Evolutionary conservation across 345 rosid species (phyloP), one percentile per base, ranked within the genome.

Genomic region (Eucalyptus victrix): DNA sequence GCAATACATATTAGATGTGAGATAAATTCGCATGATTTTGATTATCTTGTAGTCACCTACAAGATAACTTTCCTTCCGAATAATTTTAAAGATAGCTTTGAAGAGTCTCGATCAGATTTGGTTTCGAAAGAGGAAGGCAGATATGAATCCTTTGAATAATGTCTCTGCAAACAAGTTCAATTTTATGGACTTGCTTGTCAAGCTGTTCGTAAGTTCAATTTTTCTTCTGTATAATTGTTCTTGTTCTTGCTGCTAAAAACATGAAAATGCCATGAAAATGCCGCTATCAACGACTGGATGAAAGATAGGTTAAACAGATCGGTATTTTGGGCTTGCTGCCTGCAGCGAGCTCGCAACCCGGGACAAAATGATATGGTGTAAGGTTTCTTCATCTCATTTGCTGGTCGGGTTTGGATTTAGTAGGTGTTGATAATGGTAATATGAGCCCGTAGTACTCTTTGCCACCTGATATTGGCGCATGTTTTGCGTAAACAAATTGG

Each of bases 291-390:
- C 34, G 94, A 91, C 18, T 90, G 92, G 34, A 21, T 53, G 2
- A 53, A 2, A 53, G 26, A 53, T 3, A 4, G 58, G 58, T 0
- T 53, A 53, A 53, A 21, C 26, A 21, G 58, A 53, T 53, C 1
- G 1, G 24, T 53, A 53, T 1, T 53, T 53, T 53, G 58, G 58
- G 26, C 26, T 53, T 4, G 2, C 58, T 53, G 58, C 1, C 26
- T 53, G 2, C 58, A 4, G 26, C 94, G 88, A 85, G 96, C 96
- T 86, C 37, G 88, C 65, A 90, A 94, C 60, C 83, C 93, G 89
- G 94, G 97, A 34, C 99, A 95, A 89, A 95, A 91, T 86, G 97
- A 96, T 88, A 94, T 95, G 95, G 94, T 96, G 99, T 96, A 97
- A 92, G 97, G 76, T 23, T 42, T 83, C 80, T 76, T 81, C 47